A percentile compares a stretch with the other conserved stretches of the same genome.
These are phyloP conservation scores for Phenoliferia sp. DNA, from an alignment of 1,284 basidiomycete species.

Conservation along the genomic window DNA sequence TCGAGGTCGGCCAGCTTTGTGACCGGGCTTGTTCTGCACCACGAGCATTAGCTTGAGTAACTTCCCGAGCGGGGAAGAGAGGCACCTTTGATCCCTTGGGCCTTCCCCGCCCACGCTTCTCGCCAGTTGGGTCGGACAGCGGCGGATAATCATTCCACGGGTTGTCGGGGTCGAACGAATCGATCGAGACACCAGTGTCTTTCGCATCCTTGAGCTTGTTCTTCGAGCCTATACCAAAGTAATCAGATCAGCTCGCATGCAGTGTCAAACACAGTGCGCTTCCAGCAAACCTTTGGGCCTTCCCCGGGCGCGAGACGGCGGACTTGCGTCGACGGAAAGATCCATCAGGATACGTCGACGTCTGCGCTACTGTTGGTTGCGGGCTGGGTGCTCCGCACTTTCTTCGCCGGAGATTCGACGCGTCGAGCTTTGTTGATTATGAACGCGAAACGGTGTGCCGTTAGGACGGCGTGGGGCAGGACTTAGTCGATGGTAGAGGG, in stretches of 20 bases:
- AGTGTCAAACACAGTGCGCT: neutral
- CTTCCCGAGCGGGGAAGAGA: neutral
- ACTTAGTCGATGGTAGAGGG: neutral
- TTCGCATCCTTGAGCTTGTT: slow-evolving; percentile 1
- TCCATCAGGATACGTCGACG: too few relatives aligned
- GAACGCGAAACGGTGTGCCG: neutral
- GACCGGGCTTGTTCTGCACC: slow-evolving; percentile 3
- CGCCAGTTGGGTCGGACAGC: neutral
- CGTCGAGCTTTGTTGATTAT: neutral
- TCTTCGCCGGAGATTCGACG: too few relatives aligned
- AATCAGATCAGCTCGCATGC: neutral
- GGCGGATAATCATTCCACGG: too few relatives aligned
- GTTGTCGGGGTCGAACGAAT: neutral
- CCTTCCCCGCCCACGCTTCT: neutral
- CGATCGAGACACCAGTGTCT: too few relatives aligned
- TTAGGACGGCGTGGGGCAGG: too few relatives aligned
- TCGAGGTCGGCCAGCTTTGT: slow-evolving; percentile 1
- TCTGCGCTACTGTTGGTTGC: too few relatives aligned
- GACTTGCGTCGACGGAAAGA: neutral
- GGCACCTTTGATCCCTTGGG: slow-evolving; percentile 1
- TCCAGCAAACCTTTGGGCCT: neutral
- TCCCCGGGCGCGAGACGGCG: neutral
- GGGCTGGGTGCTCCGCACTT: too few relatives aligned
- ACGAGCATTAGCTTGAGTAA: neutral
- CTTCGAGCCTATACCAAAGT: neutral